Evolutionary conservation across 805 yeast species (phyloP), one percentile per base, ranked within the genome.

Genomic region (Ogataea naganishii): DNA sequence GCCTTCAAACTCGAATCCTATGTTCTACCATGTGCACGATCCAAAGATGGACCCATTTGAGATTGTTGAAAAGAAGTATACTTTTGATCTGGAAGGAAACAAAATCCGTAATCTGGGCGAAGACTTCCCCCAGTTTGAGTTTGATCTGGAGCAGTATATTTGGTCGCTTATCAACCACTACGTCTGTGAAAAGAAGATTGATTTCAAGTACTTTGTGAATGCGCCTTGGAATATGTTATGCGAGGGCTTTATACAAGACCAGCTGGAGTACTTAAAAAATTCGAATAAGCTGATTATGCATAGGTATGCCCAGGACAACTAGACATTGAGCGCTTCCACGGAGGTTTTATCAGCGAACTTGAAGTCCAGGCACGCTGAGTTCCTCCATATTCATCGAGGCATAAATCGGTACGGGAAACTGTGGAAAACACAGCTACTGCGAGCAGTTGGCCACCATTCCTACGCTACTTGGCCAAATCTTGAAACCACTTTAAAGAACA

Each of bases 31-130:
- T 39, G 69, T 72, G 18, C 72, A 71, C 46, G 67, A 58, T 46
- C 76, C 76, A 13, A 70, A 70, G 48, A 59, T 71, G 44, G 63
- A 70, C 43, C 76, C 76, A 2, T 69, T 70, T 63, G 48, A 40
- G 17, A 51, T 52, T 20, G 38, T 47, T 22, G 43, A 49, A 5
- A 40, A 44, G 24, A 44, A 39, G 29, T 51, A 36, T 35, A 50
- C 58, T 5, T 46, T 29, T 33, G 53, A 45, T 34, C 33, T 40
- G 26, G 51, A 52, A 9, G 49, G 50, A 6, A 43, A 51, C 20
- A 44, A 48, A 21, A 45, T 53, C 19, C 46, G 60, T 38, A 51
- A 53, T 29, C 34, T 56, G 24, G 61, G 59, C 23, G 55, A 52
- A 31, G 58, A 55, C 24, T 51, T 53, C 41, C 55, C 55, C 26